A percentile compares a stretch with the other conserved stretches of the same genome.
These are phyloP conservation scores for Dactylellina parvicollis DNA, from an alignment of 2,329 filamentous ascomycete genomes.

Conservation along the genomic window DNA sequence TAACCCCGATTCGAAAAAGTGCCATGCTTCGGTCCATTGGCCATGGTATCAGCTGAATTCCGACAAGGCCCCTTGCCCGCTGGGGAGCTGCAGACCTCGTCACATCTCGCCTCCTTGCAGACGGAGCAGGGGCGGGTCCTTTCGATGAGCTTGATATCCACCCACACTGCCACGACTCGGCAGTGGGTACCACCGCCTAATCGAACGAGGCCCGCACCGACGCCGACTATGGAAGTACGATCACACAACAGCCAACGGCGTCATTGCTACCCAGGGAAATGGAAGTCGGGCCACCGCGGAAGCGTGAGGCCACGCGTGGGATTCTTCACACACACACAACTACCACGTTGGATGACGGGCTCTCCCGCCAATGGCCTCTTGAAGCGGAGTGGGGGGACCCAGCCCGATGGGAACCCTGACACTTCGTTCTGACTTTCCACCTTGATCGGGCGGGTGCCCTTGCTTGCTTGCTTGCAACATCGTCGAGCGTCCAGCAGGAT, in stretches of 20 bases:
- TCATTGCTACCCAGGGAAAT: constrained; percentile 46
- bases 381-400: constrained; percentile 32
- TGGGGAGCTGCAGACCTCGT: constrained; percentile 21
- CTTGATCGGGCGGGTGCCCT: constrained; percentile 17
- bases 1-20: too few species aligned
- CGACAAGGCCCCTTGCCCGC: constrained; percentile 29
- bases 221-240: not conserved
- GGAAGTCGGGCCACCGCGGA: constrained; percentile 45
- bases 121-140: not conserved
- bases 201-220: constrained; percentile 28
- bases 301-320: constrained; percentile 42
- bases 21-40: too few species aligned
- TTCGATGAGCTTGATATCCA: constrained; percentile 22
- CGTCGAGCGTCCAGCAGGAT: not conserved
- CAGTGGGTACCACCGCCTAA: constrained; percentile 35
- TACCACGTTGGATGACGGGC: constrained; percentile 38
- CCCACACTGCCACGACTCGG: constrained; percentile 24
- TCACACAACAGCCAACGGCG: constrained; percentile 22
- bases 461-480: constrained; percentile 8
- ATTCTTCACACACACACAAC: constrained; percentile 14
- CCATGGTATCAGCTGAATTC: not conserved
- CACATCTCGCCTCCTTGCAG: constrained; percentile 51
- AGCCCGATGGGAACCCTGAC: constrained; percentile 26
- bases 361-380: constrained; percentile 38
- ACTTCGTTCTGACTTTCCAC: constrained; percentile 15